phyloP scores from a whole-genome alignment of 495 filamentous ascomycete genomes.

The Cairneyella variabilis region DNA sequence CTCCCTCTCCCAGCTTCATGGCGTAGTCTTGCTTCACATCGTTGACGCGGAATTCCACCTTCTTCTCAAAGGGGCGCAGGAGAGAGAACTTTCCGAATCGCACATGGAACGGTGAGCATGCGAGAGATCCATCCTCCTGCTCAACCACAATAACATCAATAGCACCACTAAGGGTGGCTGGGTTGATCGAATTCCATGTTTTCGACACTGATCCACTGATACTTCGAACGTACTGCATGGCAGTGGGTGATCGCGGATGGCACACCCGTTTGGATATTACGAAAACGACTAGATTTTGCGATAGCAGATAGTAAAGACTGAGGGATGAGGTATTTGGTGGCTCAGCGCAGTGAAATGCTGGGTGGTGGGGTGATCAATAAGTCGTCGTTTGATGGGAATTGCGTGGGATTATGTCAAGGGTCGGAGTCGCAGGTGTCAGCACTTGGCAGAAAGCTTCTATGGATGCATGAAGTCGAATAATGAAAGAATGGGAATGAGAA shows the following conservation, averaged over 20 bases:
- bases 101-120: constrained; percentile 97
- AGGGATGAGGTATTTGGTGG: neutral
- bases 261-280: neutral
- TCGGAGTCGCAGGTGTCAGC: neutral
- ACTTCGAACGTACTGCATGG: constrained; percentile 97
- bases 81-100: constrained; percentile 98
- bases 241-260: neutral
- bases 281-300: constrained; percentile 2
- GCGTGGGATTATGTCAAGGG: neutral
- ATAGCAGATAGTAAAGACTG: neutral
- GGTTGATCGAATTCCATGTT: constrained; percentile 99
- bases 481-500: neutral
- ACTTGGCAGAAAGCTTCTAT: neutral
- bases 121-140: constrained; percentile 82
- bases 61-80: constrained; percentile 94
- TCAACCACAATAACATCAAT: constrained; percentile 99
- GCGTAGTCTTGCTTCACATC: constrained; percentile 84
- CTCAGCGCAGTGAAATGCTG: neutral
- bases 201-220: constrained; percentile 94
- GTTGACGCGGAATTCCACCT: constrained; percentile 98
- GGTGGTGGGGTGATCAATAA: neutral
- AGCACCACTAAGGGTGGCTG: constrained; percentile 91
- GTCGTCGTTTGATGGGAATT: neutral
- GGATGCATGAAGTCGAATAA: neutral
- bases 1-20: constrained; percentile 97